Percentiles rank a stretch among this genome's conserved stretches.
Evolutionary conservation across 768 basidiomycete genomes (phyloP).

Genomic region (Calocybe cyanea): DNA sequence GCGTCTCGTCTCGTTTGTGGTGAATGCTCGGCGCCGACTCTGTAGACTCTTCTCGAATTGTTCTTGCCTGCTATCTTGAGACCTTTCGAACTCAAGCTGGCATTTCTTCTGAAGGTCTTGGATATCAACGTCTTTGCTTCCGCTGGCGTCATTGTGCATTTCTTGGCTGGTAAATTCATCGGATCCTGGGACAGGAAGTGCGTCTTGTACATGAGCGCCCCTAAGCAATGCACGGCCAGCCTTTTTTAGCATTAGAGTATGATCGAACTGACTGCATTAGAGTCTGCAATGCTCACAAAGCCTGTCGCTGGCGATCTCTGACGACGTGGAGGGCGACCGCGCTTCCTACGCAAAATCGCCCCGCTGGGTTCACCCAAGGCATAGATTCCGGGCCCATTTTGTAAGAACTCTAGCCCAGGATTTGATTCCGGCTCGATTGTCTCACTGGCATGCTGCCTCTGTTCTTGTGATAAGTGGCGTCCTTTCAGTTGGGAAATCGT

Average conservation of each 20-base stretch:
- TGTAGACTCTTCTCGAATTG: constrained; percentile 1
- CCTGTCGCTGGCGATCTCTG: constrained; percentile 3
- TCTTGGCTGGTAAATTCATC: not conserved
- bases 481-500: too few species aligned
- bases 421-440: too few species aligned
- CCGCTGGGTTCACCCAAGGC: too few species aligned
- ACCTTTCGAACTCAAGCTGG: constrained; percentile 1
- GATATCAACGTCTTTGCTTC: not conserved
- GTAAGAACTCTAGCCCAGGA: too few species aligned
- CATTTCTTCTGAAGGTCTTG: not conserved
- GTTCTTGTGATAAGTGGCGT: too few species aligned
- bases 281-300: not conserved
- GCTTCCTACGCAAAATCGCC: not conserved
- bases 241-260: not conserved
- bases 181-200: not conserved
- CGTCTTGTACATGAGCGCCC: not conserved
- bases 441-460: too few species aligned
- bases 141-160: too few species aligned
- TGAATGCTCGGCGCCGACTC: constrained; percentile 5
- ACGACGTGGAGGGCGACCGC: not conserved
- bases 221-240: not conserved
- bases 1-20: constrained; percentile 5
- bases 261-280: not conserved
- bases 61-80: constrained; percentile 5
- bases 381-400: too few species aligned